Percentiles rank a stretch among this genome's conserved stretches.
These are phyloP conservation scores for Linderniella brevidens DNA, from an alignment of 257 asterid genomes.

Conservation along the genomic window DNA sequence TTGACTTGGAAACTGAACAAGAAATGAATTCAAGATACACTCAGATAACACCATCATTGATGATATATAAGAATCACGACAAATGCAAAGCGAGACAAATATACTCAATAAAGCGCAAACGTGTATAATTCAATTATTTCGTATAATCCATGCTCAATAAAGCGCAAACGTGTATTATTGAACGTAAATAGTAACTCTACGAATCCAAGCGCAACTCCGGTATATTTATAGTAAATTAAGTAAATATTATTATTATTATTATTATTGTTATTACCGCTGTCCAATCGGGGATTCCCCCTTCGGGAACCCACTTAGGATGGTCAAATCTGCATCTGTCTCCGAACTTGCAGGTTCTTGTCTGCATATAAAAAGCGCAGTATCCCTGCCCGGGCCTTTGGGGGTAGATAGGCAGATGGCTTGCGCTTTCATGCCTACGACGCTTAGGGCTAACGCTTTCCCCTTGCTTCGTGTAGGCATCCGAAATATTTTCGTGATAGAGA, in stretches of 20 bases:
- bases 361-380: slow-evolving; percentile 99
- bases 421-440: slow-evolving; percentile 91
- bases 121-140: too few species aligned
- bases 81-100: too few species aligned
- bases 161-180: too few species aligned
- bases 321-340: slow-evolving; percentile 99
- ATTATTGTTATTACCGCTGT: slow-evolving; percentile 91
- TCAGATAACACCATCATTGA: not conserved
- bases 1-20: slow-evolving; percentile 43
- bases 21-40: not conserved
- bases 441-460: slow-evolving; percentile 79
- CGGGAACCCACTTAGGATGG: slow-evolving; percentile 99
- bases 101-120: too few species aligned
- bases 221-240: too few species aligned
- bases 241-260: too few species aligned
- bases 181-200: too few species aligned
- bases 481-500: slow-evolving; percentile 69
- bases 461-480: slow-evolving; percentile 75
- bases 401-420: slow-evolving; percentile 80
- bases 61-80: too few species aligned
- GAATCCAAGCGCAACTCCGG: too few species aligned
- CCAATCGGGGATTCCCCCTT: slow-evolving; percentile 99
- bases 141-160: too few species aligned
- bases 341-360: slow-evolving; percentile 94
- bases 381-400: slow-evolving; percentile 99